phyloP scores from a whole-genome alignment of 768 basidiomycete genomes.

The Auricularia sp. region DNA sequence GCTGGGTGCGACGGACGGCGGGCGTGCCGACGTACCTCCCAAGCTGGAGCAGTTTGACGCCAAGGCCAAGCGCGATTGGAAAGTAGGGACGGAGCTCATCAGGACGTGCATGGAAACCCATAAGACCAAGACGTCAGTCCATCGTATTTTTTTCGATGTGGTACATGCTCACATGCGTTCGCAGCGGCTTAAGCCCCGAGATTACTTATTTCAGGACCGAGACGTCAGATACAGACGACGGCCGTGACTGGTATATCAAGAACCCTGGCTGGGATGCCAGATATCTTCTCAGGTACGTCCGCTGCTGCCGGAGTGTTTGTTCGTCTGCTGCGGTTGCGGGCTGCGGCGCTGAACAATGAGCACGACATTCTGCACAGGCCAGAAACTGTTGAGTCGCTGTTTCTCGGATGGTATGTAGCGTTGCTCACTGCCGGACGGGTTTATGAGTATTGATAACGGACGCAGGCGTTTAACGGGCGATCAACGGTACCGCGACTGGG shows the following conservation, averaged over 20 bases:
- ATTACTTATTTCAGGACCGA: constrained; percentile 72
- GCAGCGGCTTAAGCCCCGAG: constrained; percentile 77
- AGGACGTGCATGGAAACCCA: constrained; percentile 84
- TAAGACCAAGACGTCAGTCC: constrained; percentile 65
- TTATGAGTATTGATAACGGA: neutral
- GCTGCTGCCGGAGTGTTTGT: neutral
- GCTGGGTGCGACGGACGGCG: constrained; percentile 73
- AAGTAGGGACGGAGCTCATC: constrained; percentile 67
- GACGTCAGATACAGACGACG: constrained; percentile 23
- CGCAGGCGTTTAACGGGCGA: constrained; percentile 69
- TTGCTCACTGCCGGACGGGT: neutral
- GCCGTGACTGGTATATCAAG: constrained; percentile 85
- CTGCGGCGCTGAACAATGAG: no score
- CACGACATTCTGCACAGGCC: constrained; percentile 38
- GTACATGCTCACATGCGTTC: neutral
- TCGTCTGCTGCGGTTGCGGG: no score
- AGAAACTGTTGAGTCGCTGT: constrained; percentile 90
- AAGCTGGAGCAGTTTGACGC: constrained; percentile 49
- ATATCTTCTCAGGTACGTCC: constrained; percentile 73
- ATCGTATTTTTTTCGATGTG: constrained; percentile 5
- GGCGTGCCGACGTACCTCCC: constrained; percentile 50
- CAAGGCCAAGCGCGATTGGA: constrained; percentile 67
- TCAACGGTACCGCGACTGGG: constrained; percentile 65
- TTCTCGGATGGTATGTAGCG: constrained; percentile 52
- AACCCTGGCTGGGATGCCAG: constrained; percentile 60